Conservation (phyloP, 768 basidiomycete species). For the Tephrocybe sp. region DNA sequence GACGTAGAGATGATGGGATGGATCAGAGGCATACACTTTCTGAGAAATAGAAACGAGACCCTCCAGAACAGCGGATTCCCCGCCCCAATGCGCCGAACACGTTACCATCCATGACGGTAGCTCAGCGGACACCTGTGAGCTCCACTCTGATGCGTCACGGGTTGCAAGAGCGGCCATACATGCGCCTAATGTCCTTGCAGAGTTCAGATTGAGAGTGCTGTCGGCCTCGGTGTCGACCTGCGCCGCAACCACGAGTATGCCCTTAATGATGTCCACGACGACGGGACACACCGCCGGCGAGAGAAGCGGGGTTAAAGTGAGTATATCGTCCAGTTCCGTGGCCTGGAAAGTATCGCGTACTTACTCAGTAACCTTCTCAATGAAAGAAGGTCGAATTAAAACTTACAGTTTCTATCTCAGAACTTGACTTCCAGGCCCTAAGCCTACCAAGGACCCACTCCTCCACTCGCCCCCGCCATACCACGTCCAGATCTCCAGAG, state of each 20-base stretch:
- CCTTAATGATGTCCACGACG: slow-evolving; percentile 45
- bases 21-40: slow-evolving; percentile 37
- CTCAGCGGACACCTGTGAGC: slow-evolving; percentile 35
- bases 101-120: slow-evolving; percentile 47
- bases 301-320: slow-evolving; percentile 53
- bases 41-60: slow-evolving; percentile 51
- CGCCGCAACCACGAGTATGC: slow-evolving; percentile 28
- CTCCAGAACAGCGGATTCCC: slow-evolving; percentile 54
- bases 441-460: slow-evolving; percentile 47
- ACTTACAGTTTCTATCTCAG: slow-evolving; percentile 41
- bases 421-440: slow-evolving; percentile 36
- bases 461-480: slow-evolving; percentile 51
- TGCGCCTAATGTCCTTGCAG: slow-evolving; percentile 58
- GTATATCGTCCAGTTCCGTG: slow-evolving; percentile 51
- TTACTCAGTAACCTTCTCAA: slow-evolving; percentile 3
- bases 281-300: slow-evolving; percentile 41
- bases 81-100: slow-evolving; percentile 52
- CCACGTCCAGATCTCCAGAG: slow-evolving; percentile 49
- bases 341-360: no score
- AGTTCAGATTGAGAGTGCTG: slow-evolving; percentile 28
- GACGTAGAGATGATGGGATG: not conserved
- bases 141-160: slow-evolving; percentile 46
- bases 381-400: not conserved
- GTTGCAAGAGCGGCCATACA: slow-evolving; percentile 56
- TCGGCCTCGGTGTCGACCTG: slow-evolving; percentile 19